Percentiles rank a stretch among this genome's conserved stretches.
These are phyloP conservation scores for Calycina herbarum DNA, from an alignment of 2,329 filamentous ascomycete species.

Conservation along the genomic window DNA sequence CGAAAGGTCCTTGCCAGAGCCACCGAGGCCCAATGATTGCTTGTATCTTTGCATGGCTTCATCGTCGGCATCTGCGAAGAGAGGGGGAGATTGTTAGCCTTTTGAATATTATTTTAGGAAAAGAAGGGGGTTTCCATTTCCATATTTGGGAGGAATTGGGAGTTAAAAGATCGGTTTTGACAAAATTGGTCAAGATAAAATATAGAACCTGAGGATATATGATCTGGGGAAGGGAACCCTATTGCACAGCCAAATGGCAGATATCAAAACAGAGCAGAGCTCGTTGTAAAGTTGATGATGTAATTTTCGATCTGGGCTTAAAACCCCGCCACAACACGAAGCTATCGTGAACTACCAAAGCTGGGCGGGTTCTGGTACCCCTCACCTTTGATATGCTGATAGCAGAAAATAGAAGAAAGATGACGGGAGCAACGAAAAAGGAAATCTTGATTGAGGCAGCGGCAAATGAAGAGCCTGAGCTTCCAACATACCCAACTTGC, in stretches of 20 bases:
- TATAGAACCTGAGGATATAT: neutral
- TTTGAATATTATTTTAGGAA: neutral
- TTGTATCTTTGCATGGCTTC: conserved; percentile 98
- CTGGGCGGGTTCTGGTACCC: neutral
- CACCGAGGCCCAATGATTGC: conserved; percentile 84
- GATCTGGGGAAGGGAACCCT: neutral
- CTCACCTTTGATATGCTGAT: neutral
- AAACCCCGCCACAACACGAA: neutral
- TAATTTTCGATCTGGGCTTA: neutral
- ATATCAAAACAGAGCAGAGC: neutral
- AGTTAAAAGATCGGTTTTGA: neutral
- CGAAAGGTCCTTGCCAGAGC: conserved; percentile 66
- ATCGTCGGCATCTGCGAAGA: conserved; percentile 55
- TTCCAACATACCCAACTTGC: conserved; percentile 75
- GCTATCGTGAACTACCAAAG: neutral
- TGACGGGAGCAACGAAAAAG: neutral
- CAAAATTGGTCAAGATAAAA: neutral
- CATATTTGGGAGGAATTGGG: neutral
- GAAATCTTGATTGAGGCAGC: neutral
- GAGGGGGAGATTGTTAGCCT: conserved; percentile 17
- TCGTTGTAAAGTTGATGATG: neutral
- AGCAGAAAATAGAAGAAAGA: neutral
- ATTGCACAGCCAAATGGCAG: neutral
- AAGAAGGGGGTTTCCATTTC: neutral
- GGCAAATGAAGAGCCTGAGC: neutral